phyloP scores from a whole-genome alignment of 441 rosid genomes.

The Sinapis alba region DNA sequence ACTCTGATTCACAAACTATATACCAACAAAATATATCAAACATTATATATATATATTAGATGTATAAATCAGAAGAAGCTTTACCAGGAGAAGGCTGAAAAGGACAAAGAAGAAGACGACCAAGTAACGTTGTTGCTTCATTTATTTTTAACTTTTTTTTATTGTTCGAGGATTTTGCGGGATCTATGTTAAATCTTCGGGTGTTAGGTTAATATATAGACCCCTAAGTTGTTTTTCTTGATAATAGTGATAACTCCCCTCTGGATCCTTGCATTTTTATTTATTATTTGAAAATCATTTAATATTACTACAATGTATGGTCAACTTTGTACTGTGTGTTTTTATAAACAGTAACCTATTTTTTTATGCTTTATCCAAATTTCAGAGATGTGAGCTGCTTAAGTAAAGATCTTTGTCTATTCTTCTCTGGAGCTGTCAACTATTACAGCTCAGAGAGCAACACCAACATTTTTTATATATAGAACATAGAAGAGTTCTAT shows the following conservation, averaged over 20 bases:
- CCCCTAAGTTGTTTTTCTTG: neutral
- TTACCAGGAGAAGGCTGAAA: constrained; percentile 35
- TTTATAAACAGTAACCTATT: constrained; percentile 12
- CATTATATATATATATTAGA: neutral
- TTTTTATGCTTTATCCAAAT: neutral
- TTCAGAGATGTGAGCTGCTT: neutral
- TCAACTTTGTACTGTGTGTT: constrained; percentile 31
- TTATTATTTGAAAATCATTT: neutral
- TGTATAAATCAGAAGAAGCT: constrained; percentile 6
- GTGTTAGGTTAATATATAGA: constrained; percentile 9
- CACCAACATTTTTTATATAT: constrained; percentile 3
- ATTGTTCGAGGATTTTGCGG: neutral
- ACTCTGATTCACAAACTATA: constrained; percentile 30
- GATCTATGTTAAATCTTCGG: constrained; percentile 28
- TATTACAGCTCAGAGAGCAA: constrained; percentile 35
- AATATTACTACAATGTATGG: constrained; percentile 20
- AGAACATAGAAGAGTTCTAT: constrained; percentile 4
- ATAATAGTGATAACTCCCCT: neutral
- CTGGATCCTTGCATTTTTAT: neutral
- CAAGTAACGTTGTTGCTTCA: constrained; percentile 36
- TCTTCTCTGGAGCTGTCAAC: constrained; percentile 12
- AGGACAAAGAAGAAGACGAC: constrained; percentile 31
- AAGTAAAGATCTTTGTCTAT: constrained; percentile 11
- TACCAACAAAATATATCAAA: neutral
- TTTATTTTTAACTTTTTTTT: constrained; percentile 19